Base-by-base conservation (phyloP, 2,329 filamentous ascomycete genomes). In the Sphaerostilbella broomeana region DNA sequence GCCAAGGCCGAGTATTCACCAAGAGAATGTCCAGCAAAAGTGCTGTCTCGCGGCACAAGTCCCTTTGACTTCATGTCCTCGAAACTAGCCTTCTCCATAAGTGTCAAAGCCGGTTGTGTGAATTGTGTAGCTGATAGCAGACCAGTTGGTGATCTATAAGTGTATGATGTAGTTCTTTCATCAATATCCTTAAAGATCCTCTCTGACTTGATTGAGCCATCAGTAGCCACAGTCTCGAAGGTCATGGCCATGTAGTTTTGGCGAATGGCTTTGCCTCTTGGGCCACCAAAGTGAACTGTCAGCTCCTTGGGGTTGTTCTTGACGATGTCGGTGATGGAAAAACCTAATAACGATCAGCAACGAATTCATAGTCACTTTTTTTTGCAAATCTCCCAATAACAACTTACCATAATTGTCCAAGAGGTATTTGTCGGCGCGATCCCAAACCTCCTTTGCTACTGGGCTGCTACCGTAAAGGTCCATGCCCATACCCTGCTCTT, bases 221-320 rank as follows among this genome's bases (percentile, higher is more conserved):
- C 92, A 2, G 86, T 70, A 43, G 84, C 84, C 38, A 98, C 88
- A n/a, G 90, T 94, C 71, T 98, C 92, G 65, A 97, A 98, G 33
- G 90, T 97, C 92, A 98, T 98, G 44, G 90, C 82, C 84, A 97
- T 97, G 73, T 98, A 98, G 68, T 98, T 98, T 59, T 95, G 84
- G 47, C 92, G 87, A 53, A 98, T 98, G 36, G 87, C 88, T 70
- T 97, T 98, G 59, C 92, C 92, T 43, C 87, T 85, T 46, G 92
- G 88, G 34, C 92, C 92, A 69, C 94, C 92, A 58, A 98, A 98
- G 72, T 98, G 86, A 49, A 98, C 86, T 5, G 94, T 98, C 40
- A 98, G 81, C 68, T 97, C 92, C 73, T 95, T 95, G 48, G 92
- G 92, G 68, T 98, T 98, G 73, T 97, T 98, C 75, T 88, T 94